Conservation (phyloP, 1,139 yeast genomes). For the Taphrina wiesneri region DNA sequence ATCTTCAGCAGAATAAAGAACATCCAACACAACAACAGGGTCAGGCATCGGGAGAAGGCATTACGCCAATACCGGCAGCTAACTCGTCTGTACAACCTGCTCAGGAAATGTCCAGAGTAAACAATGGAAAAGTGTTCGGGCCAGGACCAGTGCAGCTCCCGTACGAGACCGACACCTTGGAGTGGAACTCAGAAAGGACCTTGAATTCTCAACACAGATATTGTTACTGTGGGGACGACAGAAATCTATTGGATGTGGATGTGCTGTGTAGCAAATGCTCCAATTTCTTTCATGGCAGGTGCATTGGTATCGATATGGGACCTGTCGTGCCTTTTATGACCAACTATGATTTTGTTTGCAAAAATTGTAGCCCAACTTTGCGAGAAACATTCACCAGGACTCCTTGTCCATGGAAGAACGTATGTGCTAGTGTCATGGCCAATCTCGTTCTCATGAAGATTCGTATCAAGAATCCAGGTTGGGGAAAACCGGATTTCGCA, state of each 20-base stretch:
- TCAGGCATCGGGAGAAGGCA: neutral
- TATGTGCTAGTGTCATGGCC: conserved; percentile 36
- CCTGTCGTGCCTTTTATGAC: conserved; percentile 35
- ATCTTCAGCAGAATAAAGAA: neutral
- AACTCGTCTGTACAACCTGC: neutral
- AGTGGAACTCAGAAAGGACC: conserved; percentile 36
- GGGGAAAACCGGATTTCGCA: conserved; percentile 30
- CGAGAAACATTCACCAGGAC: conserved; percentile 32
- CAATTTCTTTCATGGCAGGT: conserved; percentile 36
- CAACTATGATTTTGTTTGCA: conserved; percentile 35
- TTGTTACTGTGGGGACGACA: conserved; percentile 37
- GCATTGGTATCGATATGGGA: conserved; percentile 31
- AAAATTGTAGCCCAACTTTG: conserved; percentile 23
- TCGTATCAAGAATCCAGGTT: conserved; percentile 17
- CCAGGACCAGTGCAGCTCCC: neutral
- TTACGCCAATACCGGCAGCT: neutral
- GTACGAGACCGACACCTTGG: conserved; percentile 15
- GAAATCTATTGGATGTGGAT: conserved; percentile 34
- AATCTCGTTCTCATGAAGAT: conserved; percentile 34
- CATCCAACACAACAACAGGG: neutral
- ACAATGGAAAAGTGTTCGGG: neutral
- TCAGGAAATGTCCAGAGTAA: neutral
- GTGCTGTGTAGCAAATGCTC: conserved; percentile 33
- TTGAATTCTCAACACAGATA: conserved; percentile 34
- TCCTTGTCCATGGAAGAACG: conserved; percentile 34